phyloP scores from a whole-genome alignment of 2,329 filamentous ascomycete genomes.

The Polytolypa hystricis region DNA sequence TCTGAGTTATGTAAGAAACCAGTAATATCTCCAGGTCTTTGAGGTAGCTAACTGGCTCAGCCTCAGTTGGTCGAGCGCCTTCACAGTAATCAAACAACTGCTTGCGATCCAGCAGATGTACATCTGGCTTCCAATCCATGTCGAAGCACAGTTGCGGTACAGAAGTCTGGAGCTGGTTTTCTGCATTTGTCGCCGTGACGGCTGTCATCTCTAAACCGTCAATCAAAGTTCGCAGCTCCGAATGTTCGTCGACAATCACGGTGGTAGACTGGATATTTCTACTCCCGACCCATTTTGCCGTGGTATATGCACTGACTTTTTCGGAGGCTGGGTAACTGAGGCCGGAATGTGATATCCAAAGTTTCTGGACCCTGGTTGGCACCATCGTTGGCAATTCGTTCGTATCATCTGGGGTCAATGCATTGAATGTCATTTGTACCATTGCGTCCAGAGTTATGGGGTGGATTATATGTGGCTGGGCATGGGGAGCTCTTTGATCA shows the following conservation, averaged over 20 bases:
- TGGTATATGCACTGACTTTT: neutral
- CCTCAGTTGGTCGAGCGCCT: neutral
- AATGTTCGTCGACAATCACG: neutral
- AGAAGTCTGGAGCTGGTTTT: neutral
- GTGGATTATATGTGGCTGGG: constrained; percentile 3
- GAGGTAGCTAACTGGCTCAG: neutral
- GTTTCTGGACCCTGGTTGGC: neutral
- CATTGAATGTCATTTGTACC: neutral
- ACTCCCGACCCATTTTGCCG: neutral
- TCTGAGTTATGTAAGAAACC: neutral
- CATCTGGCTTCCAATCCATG: constrained; percentile 1
- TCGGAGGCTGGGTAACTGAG: neutral
- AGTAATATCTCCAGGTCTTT: neutral
- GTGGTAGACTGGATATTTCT: neutral
- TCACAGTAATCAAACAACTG: neutral
- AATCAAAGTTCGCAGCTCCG: neutral
- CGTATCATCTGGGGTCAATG: neutral
- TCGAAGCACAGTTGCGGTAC: neutral
- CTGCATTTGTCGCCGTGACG: neutral
- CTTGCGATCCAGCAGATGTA: neutral
- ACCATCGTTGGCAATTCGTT: neutral
- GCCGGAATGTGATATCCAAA: neutral
- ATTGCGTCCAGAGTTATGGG: constrained; percentile 2
- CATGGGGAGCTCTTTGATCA: neutral
- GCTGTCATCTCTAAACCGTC: neutral